These are phyloP conservation scores for Endocalyx cinctus DNA, from an alignment of 2,329 filamentous ascomycete genomes.

Conservation along the genomic window DNA sequence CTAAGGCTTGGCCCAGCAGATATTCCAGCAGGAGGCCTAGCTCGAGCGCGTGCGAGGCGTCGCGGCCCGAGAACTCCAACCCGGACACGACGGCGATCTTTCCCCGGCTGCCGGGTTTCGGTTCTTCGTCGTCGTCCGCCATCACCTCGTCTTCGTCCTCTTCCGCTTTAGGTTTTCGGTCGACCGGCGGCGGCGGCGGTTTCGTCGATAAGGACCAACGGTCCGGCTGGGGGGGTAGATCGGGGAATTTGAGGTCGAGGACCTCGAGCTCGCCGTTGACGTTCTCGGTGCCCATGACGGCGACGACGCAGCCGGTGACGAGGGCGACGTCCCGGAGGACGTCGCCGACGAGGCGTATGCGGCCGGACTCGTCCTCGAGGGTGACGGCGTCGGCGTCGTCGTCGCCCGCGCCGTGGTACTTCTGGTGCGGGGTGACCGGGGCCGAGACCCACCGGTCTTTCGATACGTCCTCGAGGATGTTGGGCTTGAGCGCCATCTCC, in stretches of 20 bases:
- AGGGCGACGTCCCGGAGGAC: slow-evolving; percentile 64
- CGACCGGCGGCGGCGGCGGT: slow-evolving; percentile 18
- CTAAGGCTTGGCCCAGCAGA: slow-evolving; percentile 75
- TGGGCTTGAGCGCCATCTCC: slow-evolving; percentile 94
- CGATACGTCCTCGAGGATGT: slow-evolving; percentile 89
- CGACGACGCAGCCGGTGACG: slow-evolving; percentile 89
- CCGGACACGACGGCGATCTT: slow-evolving; percentile 86
- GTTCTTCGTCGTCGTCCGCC: slow-evolving; percentile 34
- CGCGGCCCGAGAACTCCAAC: slow-evolving; percentile 72
- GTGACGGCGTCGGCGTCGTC: slow-evolving; percentile 65
- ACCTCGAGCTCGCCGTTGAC: slow-evolving; percentile 88
- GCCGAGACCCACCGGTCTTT: slow-evolving; percentile 92
- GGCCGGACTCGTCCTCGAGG: slow-evolving; percentile 93
- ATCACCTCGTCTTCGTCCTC: slow-evolving; percentile 55
- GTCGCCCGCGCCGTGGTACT: slow-evolving; percentile 62
- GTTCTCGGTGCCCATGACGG: slow-evolving; percentile 94
- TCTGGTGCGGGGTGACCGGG: slow-evolving; percentile 71
- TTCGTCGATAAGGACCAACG: slow-evolving; percentile 68
- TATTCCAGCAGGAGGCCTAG: slow-evolving; percentile 80
- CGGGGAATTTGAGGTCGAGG: slow-evolving; percentile 82
- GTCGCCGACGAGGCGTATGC: slow-evolving; percentile 72
- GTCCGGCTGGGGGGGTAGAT: slow-evolving; percentile 74
- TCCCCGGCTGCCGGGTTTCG: slow-evolving; percentile 35
- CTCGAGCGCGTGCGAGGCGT: slow-evolving; percentile 66
- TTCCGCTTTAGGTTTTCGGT: slow-evolving; percentile 27